Conservation (phyloP, 768 basidiomycete genomes). For the Pulveroboletus sp. region DNA sequence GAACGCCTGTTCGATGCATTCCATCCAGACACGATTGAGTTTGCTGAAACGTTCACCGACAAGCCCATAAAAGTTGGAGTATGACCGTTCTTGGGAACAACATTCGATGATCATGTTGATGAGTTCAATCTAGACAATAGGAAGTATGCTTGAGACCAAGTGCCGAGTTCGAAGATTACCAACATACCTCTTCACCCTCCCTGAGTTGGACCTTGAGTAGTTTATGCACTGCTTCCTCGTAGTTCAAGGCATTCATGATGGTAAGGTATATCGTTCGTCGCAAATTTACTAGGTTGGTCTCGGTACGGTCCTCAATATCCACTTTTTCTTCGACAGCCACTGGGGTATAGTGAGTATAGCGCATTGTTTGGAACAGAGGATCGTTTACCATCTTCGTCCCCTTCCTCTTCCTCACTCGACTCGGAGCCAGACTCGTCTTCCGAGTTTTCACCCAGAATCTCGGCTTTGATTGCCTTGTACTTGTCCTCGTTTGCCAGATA, state of each 20-base stretch:
- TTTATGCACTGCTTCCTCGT: constrained; percentile 99
- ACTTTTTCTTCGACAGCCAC: constrained; percentile 73
- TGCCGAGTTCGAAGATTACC: neutral
- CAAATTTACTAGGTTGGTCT: constrained; percentile 93
- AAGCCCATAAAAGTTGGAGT: constrained; percentile 95
- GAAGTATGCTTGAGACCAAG: neutral
- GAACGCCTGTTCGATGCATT: constrained; percentile 85
- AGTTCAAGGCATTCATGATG: constrained; percentile 98
- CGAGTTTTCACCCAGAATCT: constrained; percentile 90
- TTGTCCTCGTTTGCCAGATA: constrained; percentile 91
- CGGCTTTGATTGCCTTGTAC: constrained; percentile 86
- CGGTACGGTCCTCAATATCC: constrained; percentile 92
- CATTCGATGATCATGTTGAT: constrained; percentile 99
- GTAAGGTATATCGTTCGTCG: constrained; percentile 94
- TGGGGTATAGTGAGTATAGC: constrained; percentile 9
- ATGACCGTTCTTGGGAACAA: constrained; percentile 99
- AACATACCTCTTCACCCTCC: constrained; percentile 88
- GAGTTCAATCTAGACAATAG: constrained; percentile 72
- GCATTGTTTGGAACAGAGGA: constrained; percentile 21
- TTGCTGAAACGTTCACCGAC: constrained; percentile 96
- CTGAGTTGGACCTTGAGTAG: constrained; percentile 87
- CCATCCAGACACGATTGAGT: constrained; percentile 93
- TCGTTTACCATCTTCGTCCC: constrained; percentile 49
- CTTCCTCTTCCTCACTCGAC: constrained; percentile 64
- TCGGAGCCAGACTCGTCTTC: constrained; percentile 67